Evolutionary conservation across 352 stramenopile species (phyloP).

Genomic region (Phytophthora pini): DNA sequence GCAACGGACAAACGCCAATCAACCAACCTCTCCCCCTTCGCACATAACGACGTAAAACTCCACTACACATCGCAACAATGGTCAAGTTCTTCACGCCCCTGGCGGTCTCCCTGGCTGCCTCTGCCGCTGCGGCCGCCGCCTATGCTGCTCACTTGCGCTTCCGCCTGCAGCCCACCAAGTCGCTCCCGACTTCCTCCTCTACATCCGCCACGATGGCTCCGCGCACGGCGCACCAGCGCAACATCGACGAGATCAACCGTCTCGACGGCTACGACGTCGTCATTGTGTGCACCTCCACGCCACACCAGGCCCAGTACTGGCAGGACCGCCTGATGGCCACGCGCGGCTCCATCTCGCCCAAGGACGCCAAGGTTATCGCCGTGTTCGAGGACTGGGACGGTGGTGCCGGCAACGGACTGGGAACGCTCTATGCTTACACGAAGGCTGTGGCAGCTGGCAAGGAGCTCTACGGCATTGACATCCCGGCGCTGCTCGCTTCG

Average conservation of each 20-base stretch:
- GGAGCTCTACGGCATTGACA: constrained; percentile 87
- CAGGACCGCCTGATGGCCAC: constrained; percentile 93
- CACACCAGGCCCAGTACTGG: constrained; percentile 97
- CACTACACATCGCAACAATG: constrained; percentile 27
- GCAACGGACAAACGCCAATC: constrained; percentile 24
- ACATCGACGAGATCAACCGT: constrained; percentile 87
- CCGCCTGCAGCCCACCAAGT: constrained; percentile 27
- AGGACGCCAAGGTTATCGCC: constrained; percentile 93
- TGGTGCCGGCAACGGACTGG: constrained; percentile 96
- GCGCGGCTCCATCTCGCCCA: constrained; percentile 79
- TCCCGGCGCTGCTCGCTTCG: constrained; percentile 77
- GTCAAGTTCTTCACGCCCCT: constrained; percentile 45
- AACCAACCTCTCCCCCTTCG: constrained; percentile 13
- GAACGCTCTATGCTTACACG: constrained; percentile 96
- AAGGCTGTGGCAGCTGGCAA: constrained; percentile 93
- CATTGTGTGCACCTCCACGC: constrained; percentile 98
- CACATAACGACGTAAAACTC: constrained; percentile 29
- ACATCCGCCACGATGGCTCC: constrained; percentile 37
- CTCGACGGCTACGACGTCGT: constrained; percentile 95
- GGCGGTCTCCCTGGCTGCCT: constrained; percentile 36
- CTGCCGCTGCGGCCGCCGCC: constrained; percentile 37
- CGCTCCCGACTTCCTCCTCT: background rate
- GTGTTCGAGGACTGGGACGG: constrained; percentile 97
- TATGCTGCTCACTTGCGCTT: constrained; percentile 43
- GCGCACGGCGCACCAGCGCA: constrained; percentile 62